Evolutionary conservation across 192 early-diverging fungal genomes (phyloP).

Genomic region (Mortierella alpina): DNA sequence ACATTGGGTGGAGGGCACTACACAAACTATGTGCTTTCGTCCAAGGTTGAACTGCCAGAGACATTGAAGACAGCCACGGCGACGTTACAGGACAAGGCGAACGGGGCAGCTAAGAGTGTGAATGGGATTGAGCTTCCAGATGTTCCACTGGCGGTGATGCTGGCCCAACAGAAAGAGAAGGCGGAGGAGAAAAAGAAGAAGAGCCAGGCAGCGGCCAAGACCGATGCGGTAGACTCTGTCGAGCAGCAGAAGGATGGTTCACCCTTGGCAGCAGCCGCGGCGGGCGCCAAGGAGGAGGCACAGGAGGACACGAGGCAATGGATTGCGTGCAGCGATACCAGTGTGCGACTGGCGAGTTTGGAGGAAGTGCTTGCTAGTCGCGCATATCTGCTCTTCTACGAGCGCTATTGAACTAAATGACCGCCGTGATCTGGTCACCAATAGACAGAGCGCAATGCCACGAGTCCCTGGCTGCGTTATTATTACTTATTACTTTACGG

Average conservation of each 20-base stretch:
- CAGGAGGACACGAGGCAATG: slow-evolving; percentile 41
- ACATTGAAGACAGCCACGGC: background rate
- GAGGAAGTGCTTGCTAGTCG: slow-evolving; percentile 54
- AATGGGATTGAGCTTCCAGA: slow-evolving; percentile 7
- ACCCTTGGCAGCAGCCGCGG: background rate
- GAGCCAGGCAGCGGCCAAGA: background rate
- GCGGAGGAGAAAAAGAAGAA: background rate
- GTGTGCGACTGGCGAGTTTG: slow-evolving; percentile 35
- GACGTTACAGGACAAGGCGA: background rate
- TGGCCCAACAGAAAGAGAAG: slow-evolving; percentile 7
- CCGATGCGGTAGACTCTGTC: background rate
- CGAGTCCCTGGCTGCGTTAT: too few relatives aligned
- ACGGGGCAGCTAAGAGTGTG: background rate
- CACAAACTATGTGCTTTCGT: slow-evolving; percentile 53
- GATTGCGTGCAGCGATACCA: slow-evolving; percentile 59
- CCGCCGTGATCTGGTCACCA: too few relatives aligned
- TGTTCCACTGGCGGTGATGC: background rate
- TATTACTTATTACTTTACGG: too few relatives aligned
- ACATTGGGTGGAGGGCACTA: slow-evolving; percentile 59
- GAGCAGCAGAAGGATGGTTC: background rate
- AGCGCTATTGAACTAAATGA: slow-evolving; percentile 16
- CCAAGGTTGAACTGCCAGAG: slow-evolving; percentile 21
- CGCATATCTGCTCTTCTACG: slow-evolving; percentile 60
- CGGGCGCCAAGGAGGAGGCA: background rate
- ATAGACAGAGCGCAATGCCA: too few relatives aligned